Percentiles rank a stretch among this genome's conserved stretches.
Evolutionary conservation across 495 filamentous ascomycete genomes (phyloP).

Genomic region (Cercophora newfieldiana): DNA sequence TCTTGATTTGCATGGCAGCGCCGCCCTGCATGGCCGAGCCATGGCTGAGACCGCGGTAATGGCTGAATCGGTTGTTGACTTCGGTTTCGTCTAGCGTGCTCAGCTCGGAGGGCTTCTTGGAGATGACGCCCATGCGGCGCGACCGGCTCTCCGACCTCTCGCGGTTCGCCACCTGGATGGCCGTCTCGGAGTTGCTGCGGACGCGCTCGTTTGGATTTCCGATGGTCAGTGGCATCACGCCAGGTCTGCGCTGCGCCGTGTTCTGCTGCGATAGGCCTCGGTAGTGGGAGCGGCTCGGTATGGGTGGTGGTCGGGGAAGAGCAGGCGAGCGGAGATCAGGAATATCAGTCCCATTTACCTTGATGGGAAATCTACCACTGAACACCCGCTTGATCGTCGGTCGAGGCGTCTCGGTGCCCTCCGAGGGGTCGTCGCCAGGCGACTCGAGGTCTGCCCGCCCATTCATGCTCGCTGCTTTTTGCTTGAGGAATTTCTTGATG

Average conservation of each 20-base stretch:
- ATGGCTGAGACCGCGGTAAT: conserved; percentile 78
- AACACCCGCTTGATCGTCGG: conserved; percentile 68
- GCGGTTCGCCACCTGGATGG: conserved; percentile 54
- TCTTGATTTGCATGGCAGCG: conserved; percentile 39
- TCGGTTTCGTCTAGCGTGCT: conserved; percentile 73
- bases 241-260: conserved; percentile 62
- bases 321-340: conserved; percentile 64
- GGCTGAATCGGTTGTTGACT: conserved; percentile 69
- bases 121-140: conserved; percentile 82
- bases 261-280: conserved; percentile 76
- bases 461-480: conserved; percentile 48
- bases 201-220: conserved; percentile 75
- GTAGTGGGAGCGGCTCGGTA: conserved; percentile 75
- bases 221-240: conserved; percentile 65
- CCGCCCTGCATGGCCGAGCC: conserved; percentile 69
- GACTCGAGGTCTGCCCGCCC: conserved; percentile 61
- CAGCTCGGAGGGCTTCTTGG: conserved; percentile 70
- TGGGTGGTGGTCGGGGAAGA: conserved; percentile 65
- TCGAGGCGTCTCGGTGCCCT: conserved; percentile 68
- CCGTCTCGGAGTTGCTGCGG: conserved; percentile 87
- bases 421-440: conserved; percentile 65
- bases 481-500: conserved; percentile 76
- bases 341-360: conserved; percentile 64
- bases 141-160: conserved; percentile 54
- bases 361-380: conserved; percentile 81